phyloP scores from a whole-genome alignment of 352 stramenopile species.

The Globisporangium emineosum region DNA sequence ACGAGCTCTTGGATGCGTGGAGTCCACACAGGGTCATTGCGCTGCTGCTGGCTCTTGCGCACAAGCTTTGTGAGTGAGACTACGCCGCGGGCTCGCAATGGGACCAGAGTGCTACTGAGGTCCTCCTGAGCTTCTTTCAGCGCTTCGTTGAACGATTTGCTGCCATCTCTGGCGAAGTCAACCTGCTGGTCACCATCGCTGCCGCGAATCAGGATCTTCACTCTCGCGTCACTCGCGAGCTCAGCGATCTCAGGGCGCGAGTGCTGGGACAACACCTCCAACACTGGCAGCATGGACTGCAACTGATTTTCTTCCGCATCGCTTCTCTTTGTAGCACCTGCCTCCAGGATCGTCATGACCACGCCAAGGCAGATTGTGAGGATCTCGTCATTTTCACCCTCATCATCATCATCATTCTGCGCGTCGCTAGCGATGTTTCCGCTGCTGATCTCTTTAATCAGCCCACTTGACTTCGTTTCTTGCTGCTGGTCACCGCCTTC shows the following conservation, averaged over 20 bases:
- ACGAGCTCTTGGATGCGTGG: constrained; percentile 48
- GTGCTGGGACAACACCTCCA: constrained; percentile 57
- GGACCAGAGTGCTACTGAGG: constrained; percentile 58
- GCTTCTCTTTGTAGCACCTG: constrained; percentile 42
- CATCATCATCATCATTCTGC: constrained; percentile 25
- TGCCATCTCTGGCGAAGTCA: constrained; percentile 1
- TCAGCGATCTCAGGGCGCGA: constrained; percentile 62
- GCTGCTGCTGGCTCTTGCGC: constrained; percentile 46
- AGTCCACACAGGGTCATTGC: constrained; percentile 39
- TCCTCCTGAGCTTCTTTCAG: constrained; percentile 56
- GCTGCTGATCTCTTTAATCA: constrained; percentile 14
- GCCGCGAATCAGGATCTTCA: constrained; percentile 58
- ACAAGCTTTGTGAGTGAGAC: constrained; percentile 78
- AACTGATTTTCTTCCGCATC: constrained; percentile 58
- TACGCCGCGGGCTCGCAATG: constrained; percentile 68
- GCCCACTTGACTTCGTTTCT: not conserved
- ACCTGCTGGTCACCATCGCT: not conserved
- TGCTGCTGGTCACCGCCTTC: not conserved
- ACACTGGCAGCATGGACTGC: constrained; percentile 51
- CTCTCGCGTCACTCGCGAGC: constrained; percentile 59
- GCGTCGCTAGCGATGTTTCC: not conserved
- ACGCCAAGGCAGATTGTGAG: constrained; percentile 77
- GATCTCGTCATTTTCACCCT: constrained; percentile 63
- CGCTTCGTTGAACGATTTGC: constrained; percentile 48
- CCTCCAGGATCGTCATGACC: constrained; percentile 77